Evolutionary conservation across 768 basidiomycete species (phyloP).

Genomic region (Suillus cothurnatus): DNA sequence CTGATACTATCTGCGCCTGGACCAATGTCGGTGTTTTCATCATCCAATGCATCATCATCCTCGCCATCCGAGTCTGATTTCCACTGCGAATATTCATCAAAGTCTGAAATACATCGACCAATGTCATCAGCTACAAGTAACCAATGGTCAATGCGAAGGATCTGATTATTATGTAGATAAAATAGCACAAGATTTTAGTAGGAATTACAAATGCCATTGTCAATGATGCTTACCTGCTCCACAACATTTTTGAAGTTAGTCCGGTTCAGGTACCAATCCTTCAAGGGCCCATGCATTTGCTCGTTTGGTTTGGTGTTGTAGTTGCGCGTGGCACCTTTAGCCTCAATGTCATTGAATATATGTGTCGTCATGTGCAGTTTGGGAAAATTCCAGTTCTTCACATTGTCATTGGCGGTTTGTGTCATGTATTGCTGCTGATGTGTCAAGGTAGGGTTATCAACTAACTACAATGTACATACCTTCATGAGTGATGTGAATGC

Average conservation of each 20-base stretch:
- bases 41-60: no score
- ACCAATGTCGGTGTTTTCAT: no score
- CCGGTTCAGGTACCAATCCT: constrained; percentile 24
- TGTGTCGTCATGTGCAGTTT: constrained; percentile 27
- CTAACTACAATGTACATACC: constrained; percentile 15
- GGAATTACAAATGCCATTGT: not conserved
- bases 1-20: not conserved
- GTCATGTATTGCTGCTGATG: constrained; percentile 3
- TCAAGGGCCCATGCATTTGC: constrained; percentile 28
- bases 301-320: constrained; percentile 38
- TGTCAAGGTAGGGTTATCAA: not conserved
- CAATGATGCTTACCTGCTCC: constrained; percentile 29
- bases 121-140: no score
- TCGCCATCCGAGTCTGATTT: no score
- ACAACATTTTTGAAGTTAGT: constrained; percentile 40
- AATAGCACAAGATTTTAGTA: not conserved
- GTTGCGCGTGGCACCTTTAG: constrained; percentile 32
- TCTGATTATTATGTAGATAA: not conserved
- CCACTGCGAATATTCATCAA: no score
- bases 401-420: not conserved
- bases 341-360: no score
- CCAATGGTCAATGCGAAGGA: not conserved
- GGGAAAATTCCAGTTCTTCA: constrained; percentile 35
- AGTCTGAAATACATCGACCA: no score
- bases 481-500: constrained; percentile 23